Conservation (phyloP, 2,329 filamentous ascomycete species). For the Colletotrichum truncatum region DNA sequence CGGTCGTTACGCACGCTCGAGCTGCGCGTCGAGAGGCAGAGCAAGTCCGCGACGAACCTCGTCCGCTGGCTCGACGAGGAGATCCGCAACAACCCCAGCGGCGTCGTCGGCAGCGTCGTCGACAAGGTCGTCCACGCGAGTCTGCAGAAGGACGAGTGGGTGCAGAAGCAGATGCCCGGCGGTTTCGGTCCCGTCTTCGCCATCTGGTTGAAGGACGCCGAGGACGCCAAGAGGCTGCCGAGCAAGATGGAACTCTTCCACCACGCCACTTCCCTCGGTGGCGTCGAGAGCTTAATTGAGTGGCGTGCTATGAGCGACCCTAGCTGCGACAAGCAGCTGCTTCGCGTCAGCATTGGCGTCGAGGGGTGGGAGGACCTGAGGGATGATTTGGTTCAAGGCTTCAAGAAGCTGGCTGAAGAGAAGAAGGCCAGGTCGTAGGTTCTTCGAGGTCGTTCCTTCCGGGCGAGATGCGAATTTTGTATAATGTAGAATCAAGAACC, state of each 20-base stretch:
- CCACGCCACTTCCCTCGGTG: slow-evolving; percentile 92
- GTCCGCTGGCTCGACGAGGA: slow-evolving; percentile 75
- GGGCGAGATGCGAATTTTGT: too few species aligned
- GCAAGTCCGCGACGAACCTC: slow-evolving; percentile 72
- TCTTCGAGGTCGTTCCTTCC: too few species aligned
- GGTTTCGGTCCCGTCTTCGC: slow-evolving; percentile 92
- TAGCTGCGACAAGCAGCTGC: slow-evolving; percentile 73
- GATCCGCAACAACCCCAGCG: slow-evolving; percentile 44
- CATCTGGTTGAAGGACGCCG: slow-evolving; percentile 69
- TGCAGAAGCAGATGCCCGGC: slow-evolving; percentile 87
- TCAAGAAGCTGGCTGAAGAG: slow-evolving; percentile 61
- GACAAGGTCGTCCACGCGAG: slow-evolving; percentile 78
- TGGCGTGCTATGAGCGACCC: slow-evolving; percentile 92
- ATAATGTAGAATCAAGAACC: too few species aligned
- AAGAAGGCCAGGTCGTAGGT: slow-evolving; percentile 21
- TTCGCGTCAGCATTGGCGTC: slow-evolving; percentile 87
- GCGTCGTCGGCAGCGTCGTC: slow-evolving; percentile 62
- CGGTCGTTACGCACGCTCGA: slow-evolving; percentile 87
- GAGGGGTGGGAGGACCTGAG: slow-evolving; percentile 88
- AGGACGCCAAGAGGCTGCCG: slow-evolving; percentile 74
- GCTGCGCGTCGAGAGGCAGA: slow-evolving; percentile 82
- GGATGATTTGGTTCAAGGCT: slow-evolving; percentile 75
- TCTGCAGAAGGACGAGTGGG: slow-evolving; percentile 79
- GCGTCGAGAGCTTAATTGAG: slow-evolving; percentile 95
- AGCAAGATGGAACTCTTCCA: slow-evolving; percentile 86